Conservation (phyloP, 225 moss, liverwort and hornwort genomes). For the Anthoceros angustus region DNA sequence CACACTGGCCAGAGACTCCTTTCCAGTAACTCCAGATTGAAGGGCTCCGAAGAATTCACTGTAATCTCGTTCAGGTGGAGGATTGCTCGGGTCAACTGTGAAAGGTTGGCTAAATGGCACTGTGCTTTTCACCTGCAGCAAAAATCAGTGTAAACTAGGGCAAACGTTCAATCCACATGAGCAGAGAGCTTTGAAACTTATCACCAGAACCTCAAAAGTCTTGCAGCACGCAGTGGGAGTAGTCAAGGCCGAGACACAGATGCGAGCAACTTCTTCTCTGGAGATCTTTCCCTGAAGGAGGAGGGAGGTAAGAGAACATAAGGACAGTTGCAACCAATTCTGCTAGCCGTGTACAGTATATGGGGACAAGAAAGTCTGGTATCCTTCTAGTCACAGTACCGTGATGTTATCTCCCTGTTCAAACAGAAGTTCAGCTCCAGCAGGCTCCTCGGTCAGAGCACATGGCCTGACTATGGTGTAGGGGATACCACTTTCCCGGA, state of each 20-base stretch:
- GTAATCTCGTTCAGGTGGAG: slow-evolving; percentile 44
- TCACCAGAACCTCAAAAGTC: slow-evolving; percentile 53
- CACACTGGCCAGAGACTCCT: slow-evolving; percentile 21
- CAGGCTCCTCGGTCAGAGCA: slow-evolving; percentile 95
- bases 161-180: not conserved
- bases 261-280: slow-evolving; percentile 68
- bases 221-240: slow-evolving; percentile 44
- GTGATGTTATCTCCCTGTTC: slow-evolving; percentile 90
- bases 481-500: slow-evolving; percentile 67
- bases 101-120: slow-evolving; percentile 81
- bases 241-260: slow-evolving; percentile 39
- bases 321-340: not conserved
- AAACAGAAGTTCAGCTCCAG: slow-evolving; percentile 73
- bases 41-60: slow-evolving; percentile 33
- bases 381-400: slow-evolving; percentile 6
- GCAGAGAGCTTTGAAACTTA: not conserved
- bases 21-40: slow-evolving; percentile 54
- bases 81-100: slow-evolving; percentile 39
- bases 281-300: slow-evolving; percentile 39
- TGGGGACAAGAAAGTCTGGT: not conserved
- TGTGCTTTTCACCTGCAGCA: slow-evolving; percentile 65
- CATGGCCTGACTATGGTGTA: slow-evolving; percentile 56
- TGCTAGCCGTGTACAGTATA: not conserved
- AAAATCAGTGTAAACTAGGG: not conserved
- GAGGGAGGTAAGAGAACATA: not conserved